Base-by-base conservation (phyloP, 495 filamentous ascomycete species). In the Talaromyces adpressus region DNA sequence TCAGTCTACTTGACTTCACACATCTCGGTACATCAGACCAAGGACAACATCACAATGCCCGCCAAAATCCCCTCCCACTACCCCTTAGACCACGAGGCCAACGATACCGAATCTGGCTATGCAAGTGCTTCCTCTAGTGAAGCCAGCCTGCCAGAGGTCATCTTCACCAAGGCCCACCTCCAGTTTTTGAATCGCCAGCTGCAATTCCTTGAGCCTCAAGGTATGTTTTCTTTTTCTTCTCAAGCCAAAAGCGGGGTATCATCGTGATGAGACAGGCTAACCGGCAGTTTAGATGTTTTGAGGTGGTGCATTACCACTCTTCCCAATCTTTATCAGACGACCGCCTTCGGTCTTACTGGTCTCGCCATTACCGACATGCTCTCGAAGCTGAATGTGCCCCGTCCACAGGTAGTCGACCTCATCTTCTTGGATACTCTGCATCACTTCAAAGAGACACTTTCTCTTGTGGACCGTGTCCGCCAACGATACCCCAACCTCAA, bases 361-460 rank as follows among this genome's bases (percentile, higher is more conserved):
- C 87, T 98, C 25, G 94, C 89, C 57, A 97, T 93, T 63, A 76
- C 97, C 67, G 94, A 98, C 74, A 96, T 98, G 86, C 84, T 98
- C 25, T 93, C 93, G 64, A 91, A 92, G 72, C 79, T 97, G 68
- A 84, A 90, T 64, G 77, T 85, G 29, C 87, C 89, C 60, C 82
- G 84, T 7, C 83, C 87, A 11, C 77, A 81, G 49, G 80, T 85
- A 57, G 85, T 97, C 65, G 92, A 97, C 70, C 84, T 95, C 58
- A 91, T 98, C 77, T 98, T 98, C 84, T 88, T 98, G 67, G 92
- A 98, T 78, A 98, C 94, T 25, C 84, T 97, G 9, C 88, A 97
- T 78, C 94, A 98, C 79, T 98, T 98, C 76, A 71, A 86, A 57
- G 93, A 98, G 77, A 98, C 95, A 16, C 82, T 90, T 32, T 82